Base-by-base conservation (phyloP, 1,284 basidiomycete species). In the Ceratobasidium sp. region DNA sequence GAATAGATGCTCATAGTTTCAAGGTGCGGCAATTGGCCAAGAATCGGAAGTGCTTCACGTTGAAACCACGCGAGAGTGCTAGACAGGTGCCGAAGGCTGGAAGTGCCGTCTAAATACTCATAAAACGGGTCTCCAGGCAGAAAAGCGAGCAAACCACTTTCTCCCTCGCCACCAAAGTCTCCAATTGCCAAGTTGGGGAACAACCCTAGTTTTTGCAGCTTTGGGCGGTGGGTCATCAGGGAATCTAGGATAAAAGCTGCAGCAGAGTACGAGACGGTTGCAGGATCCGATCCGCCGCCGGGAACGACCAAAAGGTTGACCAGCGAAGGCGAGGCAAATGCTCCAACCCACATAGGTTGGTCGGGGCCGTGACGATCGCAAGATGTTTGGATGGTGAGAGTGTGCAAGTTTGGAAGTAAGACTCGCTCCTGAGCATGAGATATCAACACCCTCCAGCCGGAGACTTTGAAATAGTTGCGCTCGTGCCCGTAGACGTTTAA, bases 271-370 rank as follows among this genome's bases (percentile, higher is more conserved):
- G 61, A 63, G 41, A 63, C 29, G 4, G n/a, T 27, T 16, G 43
- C n/a, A 27, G 61, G 16, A 24, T 48, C 1, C n/a, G 9, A 11
- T 3, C 41, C 3, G 8, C 13, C 29, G 19, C 16, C 8, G 24
- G 29, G 27, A 14, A 9, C 16, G 22, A 46, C 29, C 27, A 8
- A 27, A 19, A 46, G 34, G 9, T 29, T 46, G 8, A 41, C 29
- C n/a, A 63, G 8, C 5, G 61, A 59, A n/a, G 58, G 58, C 9
- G 58, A 59, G 7, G 61, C 37, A n/a, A 63, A 46, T 31, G 41
- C 22, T 16, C 27, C 22, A 24, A 46, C 24, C 61, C 61, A 63
- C 41, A 63, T 13, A 31, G 41, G 61, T 11, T 48, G 61, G 27
- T 63, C 27, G 27, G 41, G 43, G 8, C n/a, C 16, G n/a, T 43